Evolutionary conservation across 257 asterid species (phyloP), one percentile per base, ranked within the genome.

Genomic region (Coffea eugenioides): DNA sequence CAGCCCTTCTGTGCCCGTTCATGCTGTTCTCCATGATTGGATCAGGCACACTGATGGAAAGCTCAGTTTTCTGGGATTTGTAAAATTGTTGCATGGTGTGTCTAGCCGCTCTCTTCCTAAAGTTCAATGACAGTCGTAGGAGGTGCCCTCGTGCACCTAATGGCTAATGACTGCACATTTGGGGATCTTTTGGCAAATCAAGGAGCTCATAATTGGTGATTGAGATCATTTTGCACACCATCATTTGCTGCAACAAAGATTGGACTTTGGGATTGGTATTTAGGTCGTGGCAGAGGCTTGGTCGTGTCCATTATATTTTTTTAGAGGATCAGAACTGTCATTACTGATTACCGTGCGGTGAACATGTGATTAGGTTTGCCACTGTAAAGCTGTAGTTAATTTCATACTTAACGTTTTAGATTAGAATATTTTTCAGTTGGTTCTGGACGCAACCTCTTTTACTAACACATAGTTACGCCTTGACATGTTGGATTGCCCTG

Each of bases 11-110:
- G 90, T 91, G 71, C 98, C 98, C 0, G 92, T 94, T 79, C 97
- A 94, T 65, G 92, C 97, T 57, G 98, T 94, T 74, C 95, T 94
- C 78, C 93, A 90, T 46, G 97, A 94, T 82, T 94, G 98, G 98
- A 84, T 94, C 62, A 87, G 98, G 51, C 94, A 92, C 80, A 86
- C 96, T 1, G 97, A 92, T 49, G 98, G 98, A 80, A 94, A 94
- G 84, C 97, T 91, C 21, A 94, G 98, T 83, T 92, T 94, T 85
- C 93, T 94, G 23, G 97, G 98, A 74, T 94, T 90, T 68, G 88
- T 86, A 77, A 92, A 94, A 83, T 77, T 94, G 86, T 85, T 94
- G 88, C 98, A 92, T 14, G 97, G 97, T 34, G 86, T 88, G 46
- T 89, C 97, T 16, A 87, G 92, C 88, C 93, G 97, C n/a, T 83